These are phyloP conservation scores for Dothideomycetidae sp. DNA, from an alignment of 2,329 filamentous ascomycete genomes.

Conservation along the genomic window DNA sequence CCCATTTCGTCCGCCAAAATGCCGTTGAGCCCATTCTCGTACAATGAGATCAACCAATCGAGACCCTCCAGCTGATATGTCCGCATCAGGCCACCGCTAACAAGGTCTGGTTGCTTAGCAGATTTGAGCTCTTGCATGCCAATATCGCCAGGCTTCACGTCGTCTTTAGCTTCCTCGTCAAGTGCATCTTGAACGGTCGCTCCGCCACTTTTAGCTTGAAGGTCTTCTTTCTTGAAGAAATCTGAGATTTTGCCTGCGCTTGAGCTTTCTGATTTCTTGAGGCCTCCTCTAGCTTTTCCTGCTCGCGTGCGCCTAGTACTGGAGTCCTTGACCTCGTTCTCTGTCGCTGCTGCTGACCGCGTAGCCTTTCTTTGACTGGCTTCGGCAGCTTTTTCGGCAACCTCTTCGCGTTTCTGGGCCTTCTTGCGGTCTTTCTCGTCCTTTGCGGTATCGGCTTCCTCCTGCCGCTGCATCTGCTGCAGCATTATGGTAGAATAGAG, in stretches of 20 bases:
- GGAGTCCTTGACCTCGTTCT: slow-evolving; percentile 10
- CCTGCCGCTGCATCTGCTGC: slow-evolving; percentile 38
- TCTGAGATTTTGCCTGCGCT: slow-evolving; percentile 37
- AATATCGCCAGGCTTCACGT: slow-evolving; percentile 44
- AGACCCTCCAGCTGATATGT: slow-evolving; percentile 88
- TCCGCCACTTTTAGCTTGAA: slow-evolving; percentile 39
- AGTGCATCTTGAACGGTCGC: slow-evolving; percentile 43
- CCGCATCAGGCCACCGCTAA: slow-evolving; percentile 80
- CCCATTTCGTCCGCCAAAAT: slow-evolving; percentile 94
- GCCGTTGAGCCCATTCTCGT: slow-evolving; percentile 82
- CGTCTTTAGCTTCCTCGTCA: slow-evolving; percentile 43
- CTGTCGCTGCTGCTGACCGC: slow-evolving; percentile 20
- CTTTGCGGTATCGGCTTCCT: slow-evolving; percentile 32
- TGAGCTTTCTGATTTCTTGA: slow-evolving; percentile 21
- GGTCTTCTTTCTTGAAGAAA: slow-evolving; percentile 46
- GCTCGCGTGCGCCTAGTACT: slow-evolving; percentile 4
- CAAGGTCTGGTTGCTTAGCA: slow-evolving; percentile 70
- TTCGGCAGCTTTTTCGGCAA: slow-evolving; percentile 33
- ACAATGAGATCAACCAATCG: slow-evolving; percentile 75
- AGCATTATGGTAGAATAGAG: slow-evolving; percentile 39
- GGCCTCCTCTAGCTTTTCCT: slow-evolving; percentile 20
- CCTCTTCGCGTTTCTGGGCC: slow-evolving; percentile 32
- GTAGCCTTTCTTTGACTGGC: slow-evolving; percentile 34
- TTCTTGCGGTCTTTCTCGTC: slow-evolving; percentile 32
- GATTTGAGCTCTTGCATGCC: slow-evolving; percentile 58